These are phyloP conservation scores for Globisporangium paroecandrum DNA, from an alignment of 352 stramenopile species.

Conservation along the genomic window DNA sequence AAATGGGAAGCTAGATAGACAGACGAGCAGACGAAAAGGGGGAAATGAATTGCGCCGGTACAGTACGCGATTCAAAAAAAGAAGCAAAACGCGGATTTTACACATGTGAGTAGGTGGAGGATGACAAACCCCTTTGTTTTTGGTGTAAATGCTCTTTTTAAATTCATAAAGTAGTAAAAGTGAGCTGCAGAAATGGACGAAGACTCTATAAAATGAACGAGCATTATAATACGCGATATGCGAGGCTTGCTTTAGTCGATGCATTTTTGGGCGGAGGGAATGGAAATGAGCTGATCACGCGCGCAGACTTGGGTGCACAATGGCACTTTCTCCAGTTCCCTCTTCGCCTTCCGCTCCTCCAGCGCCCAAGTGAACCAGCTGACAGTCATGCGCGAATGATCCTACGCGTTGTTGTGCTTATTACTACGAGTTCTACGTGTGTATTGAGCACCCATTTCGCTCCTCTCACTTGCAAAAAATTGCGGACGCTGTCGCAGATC, in stretches of 20 bases:
- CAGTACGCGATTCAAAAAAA: not conserved
- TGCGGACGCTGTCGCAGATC: too few species aligned
- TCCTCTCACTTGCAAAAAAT: too few species aligned
- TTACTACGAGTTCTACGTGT: too few species aligned
- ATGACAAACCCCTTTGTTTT: not conserved
- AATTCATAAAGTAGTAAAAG: too few species aligned
- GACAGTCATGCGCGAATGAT: too few species aligned
- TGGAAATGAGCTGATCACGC: not conserved
- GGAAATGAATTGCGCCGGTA: not conserved
- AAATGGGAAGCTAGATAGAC: not conserved
- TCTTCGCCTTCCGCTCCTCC: too few species aligned
- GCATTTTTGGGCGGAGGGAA: not conserved
- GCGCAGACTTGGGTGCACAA: not conserved
- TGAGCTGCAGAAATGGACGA: too few species aligned
- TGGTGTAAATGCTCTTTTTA: not conserved
- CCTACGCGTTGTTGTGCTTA: too few species aligned
- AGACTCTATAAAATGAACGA: not conserved
- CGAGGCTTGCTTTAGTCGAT: not conserved
- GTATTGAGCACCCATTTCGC: too few species aligned
- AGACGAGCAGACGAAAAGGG: not conserved
- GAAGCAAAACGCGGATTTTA: not conserved
- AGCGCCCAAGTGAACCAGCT: too few species aligned
- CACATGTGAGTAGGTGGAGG: not conserved
- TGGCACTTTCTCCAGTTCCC: too few species aligned
- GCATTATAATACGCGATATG: not conserved